Conservation (phyloP, 2,329 filamentous ascomycete genomes). For the Gaeumannomyces sp. region DNA sequence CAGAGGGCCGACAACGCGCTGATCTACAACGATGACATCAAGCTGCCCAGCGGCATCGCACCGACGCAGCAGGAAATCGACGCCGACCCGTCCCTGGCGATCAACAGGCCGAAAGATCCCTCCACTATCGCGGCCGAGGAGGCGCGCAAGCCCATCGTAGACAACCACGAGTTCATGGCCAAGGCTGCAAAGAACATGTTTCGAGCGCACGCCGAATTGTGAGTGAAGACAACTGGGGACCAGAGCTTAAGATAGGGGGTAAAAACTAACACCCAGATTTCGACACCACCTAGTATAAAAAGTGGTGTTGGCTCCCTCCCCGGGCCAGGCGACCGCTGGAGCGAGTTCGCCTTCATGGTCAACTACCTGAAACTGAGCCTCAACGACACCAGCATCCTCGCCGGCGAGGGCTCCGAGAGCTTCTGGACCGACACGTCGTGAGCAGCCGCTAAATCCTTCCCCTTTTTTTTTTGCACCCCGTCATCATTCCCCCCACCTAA, state of each 20-base stretch:
- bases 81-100: constrained; percentile 35
- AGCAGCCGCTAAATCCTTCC: constrained; percentile 6
- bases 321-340: constrained; percentile 55
- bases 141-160: constrained; percentile 25
- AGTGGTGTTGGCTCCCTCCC: constrained; percentile 23
- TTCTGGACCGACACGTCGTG: constrained; percentile 42
- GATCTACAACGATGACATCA: constrained; percentile 38
- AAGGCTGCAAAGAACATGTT: constrained; percentile 36
- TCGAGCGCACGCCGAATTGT: constrained; percentile 36
- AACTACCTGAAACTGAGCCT: constrained; percentile 49
- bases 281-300: constrained; percentile 10
- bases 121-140: constrained; percentile 28
- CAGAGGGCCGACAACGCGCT: constrained; percentile 51
- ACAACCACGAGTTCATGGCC: constrained; percentile 25
- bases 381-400: constrained; percentile 47
- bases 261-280: neutral
- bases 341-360: constrained; percentile 56
- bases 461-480: neutral
- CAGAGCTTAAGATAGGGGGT: constrained; percentile 3
- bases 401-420: constrained; percentile 34
- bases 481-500: neutral
- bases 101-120: constrained; percentile 25
- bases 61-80: constrained; percentile 44
- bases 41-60: constrained; percentile 42
- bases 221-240: constrained; percentile 1